A percentile compares a stretch with the other conserved stretches of the same genome.
Evolutionary conservation across 257 asterid genomes (phyloP).

Genomic region (Lycium barbarum): DNA sequence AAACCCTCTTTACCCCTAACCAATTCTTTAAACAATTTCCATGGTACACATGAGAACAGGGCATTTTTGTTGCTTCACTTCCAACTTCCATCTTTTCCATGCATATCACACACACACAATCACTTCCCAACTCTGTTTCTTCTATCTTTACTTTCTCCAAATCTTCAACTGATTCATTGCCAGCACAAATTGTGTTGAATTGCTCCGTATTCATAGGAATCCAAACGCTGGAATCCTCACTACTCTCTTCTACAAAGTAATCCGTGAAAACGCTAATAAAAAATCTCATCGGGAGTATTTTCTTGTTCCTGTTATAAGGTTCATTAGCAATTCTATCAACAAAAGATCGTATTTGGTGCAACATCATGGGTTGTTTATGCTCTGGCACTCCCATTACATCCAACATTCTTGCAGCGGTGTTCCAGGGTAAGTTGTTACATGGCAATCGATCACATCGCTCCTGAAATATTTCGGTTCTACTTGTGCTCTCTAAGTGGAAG

Average conservation of each 20-base stretch:
- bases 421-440: neutral
- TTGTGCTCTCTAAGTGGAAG: neutral
- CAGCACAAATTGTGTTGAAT: neutral
- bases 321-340: slow-evolving; percentile 29
- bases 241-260: neutral
- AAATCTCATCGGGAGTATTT: slow-evolving; percentile 32
- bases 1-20: slow-evolving; percentile 22
- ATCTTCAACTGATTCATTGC: neutral
- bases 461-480: neutral
- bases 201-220: too few species aligned
- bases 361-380: neutral
- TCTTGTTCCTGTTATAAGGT: slow-evolving; percentile 16
- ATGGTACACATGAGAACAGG: slow-evolving; percentile 38
- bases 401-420: neutral
- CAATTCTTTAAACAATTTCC: slow-evolving; percentile 28
- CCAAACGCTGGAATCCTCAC: neutral
- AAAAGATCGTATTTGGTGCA: neutral
- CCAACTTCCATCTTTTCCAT: slow-evolving; percentile 27
- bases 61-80: slow-evolving; percentile 10
- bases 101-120: slow-evolving; percentile 32
- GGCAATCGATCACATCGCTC: slow-evolving; percentile 9
- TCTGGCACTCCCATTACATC: neutral
- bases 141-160: slow-evolving; percentile 25
- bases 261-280: neutral
- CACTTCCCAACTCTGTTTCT: neutral